These are phyloP conservation scores for Sporodiniella umbellata DNA, from an alignment of 371 early-diverging fungal species.

Conservation along the genomic window DNA sequence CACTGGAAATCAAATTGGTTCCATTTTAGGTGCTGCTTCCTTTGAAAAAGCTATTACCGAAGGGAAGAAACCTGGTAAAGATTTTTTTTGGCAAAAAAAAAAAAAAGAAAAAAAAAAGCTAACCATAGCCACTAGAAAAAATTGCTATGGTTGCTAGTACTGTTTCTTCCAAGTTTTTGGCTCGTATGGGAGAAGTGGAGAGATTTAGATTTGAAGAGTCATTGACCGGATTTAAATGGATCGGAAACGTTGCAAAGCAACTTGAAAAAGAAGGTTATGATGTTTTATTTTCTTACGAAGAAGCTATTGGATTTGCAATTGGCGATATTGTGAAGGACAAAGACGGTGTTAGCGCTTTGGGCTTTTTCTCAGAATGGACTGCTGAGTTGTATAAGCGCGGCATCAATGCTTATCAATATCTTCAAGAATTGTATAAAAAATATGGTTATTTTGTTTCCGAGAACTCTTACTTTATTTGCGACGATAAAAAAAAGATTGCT, in stretches of 20 bases:
- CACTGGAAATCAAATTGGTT: conserved; percentile 91
- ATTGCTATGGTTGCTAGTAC: conserved; percentile 87
- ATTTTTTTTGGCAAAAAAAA: no score
- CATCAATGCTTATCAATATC: conserved; percentile 56
- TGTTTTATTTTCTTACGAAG: conserved; percentile 88
- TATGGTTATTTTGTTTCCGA: conserved; percentile 87
- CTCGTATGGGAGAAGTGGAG: conserved; percentile 70
- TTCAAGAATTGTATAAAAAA: conserved; percentile 73
- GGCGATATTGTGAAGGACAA: conserved; percentile 79
- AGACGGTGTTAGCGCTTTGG: conserved; percentile 85
- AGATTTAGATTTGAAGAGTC: conserved; percentile 88
- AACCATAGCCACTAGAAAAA: conserved; percentile 26
- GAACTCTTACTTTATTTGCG: conserved; percentile 88
- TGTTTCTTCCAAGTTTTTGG: conserved; percentile 86
- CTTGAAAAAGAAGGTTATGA: conserved; percentile 57
- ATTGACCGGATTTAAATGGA: conserved; percentile 96
- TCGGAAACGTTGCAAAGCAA: conserved; percentile 80
- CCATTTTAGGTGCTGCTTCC: conserved; percentile 76
- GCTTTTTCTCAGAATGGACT: conserved; percentile 79
- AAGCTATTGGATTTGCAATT: conserved; percentile 90
- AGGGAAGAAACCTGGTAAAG: conserved; percentile 50
- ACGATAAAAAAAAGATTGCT: conserved; percentile 67
- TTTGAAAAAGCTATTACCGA: conserved; percentile 56
- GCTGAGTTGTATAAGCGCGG: conserved; percentile 64
- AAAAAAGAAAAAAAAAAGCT: not conserved